These are phyloP conservation scores for Amphichorda felina DNA, from an alignment of 2,329 filamentous ascomycete genomes.

Conservation along the genomic window DNA sequence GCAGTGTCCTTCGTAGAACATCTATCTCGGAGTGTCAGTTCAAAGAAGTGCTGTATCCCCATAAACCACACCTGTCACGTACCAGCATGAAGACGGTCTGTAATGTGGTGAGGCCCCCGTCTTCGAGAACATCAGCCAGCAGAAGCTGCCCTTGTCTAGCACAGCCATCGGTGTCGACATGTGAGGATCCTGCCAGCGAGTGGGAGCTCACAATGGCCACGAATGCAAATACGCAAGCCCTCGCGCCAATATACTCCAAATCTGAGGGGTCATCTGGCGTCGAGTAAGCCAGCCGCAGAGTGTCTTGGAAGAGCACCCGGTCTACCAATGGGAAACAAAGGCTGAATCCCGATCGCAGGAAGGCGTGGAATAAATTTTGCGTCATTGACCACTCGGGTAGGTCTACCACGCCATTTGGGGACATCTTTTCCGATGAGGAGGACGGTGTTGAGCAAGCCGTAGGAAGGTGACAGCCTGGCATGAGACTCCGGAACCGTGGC, in stretches of 20 bases:
- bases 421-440: no score
- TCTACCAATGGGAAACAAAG: slow-evolving; percentile 31
- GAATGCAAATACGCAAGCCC: slow-evolving; percentile 31
- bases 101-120: slow-evolving; percentile 21
- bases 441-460: no score
- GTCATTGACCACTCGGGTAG: slow-evolving; percentile 6
- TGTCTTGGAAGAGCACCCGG: slow-evolving; percentile 23
- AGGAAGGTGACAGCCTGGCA: no score
- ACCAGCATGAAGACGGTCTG: slow-evolving; percentile 27
- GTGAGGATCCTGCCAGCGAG: neutral
- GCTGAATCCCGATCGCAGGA: slow-evolving; percentile 15
- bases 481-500: no score
- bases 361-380: slow-evolving; percentile 5
- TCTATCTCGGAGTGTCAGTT: no score
- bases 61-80: no score
- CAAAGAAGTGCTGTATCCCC: no score
- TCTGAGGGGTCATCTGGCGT: no score
- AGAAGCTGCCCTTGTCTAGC: slow-evolving; percentile 17
- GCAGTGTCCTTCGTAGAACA: neutral
- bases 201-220: slow-evolving; percentile 17
- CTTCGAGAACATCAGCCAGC: slow-evolving; percentile 21
- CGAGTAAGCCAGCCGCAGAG: slow-evolving; percentile 26
- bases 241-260: slow-evolving; percentile 18
- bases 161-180: neutral
- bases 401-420: no score